Evolutionary conservation across 2,329 filamentous ascomycete genomes (phyloP), one percentile per base, ranked within the genome.

Genomic region (Biscogniauxia mediterranea): DNA sequence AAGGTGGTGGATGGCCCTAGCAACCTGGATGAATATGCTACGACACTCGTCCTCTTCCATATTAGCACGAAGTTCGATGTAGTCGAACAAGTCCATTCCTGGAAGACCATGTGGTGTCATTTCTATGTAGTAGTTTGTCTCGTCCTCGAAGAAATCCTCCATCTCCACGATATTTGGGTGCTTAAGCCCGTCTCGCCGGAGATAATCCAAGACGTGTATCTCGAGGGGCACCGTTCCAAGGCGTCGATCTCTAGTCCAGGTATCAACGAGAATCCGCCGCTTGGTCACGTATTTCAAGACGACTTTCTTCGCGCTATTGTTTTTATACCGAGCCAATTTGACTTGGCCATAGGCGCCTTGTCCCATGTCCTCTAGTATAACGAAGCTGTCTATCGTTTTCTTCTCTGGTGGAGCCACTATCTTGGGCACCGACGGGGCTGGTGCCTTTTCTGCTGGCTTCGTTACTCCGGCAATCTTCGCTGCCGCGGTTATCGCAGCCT

Each of bases 251-350:
- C 95, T 87, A 32, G 94, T 98, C 95, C 95, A 99, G 0, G 95
- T 99, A 77, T 99, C 95, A 64, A 99, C 94, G 15, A 99, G 84
- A 74, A 99, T 99, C 52, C 94, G 90, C 61, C 91, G 88, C 78
- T 99, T 99, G 5, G 95, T 98, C 55, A 99, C 95, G 74, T 96
- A 99, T 76, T 99, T 99, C 72, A 99, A 84, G 20, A 99, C 94
- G 64, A 96, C 90, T 76, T 96, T 97, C 74, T 89, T 90, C 57
- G 85, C 80, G 23, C 81, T 86, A 56, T 84, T 86, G 70, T 88
- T 87, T 78, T 93, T 96, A 78, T 95, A 90, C 28, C 93, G 87
- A 57, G 91, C 94, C 54, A 99, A 84, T 75, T 99, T 99, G 61
- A 99, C 95, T 77, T 99, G 94, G 1, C 95, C 95, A 73, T 99